Evolutionary conservation across 345 rosid species (phyloP).

Genomic region (Abelmoschus esculentus): DNA sequence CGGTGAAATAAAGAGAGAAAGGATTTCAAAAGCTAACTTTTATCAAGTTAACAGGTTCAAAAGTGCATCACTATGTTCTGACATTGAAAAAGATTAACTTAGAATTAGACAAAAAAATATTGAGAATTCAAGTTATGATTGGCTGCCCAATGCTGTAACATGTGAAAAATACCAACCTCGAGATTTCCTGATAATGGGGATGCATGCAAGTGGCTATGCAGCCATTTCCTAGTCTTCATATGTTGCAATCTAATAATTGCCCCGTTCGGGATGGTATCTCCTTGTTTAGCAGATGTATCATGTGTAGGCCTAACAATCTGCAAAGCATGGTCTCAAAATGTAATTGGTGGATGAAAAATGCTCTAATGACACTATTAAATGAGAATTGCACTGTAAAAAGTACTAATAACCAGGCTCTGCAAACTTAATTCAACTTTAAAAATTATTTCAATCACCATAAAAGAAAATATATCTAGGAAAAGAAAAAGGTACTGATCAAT

Average conservation of each 20-base stretch:
- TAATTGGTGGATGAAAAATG: background rate
- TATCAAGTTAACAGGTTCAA: background rate
- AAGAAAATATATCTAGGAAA: too few relatives aligned
- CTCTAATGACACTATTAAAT: background rate
- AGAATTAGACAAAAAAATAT: background rate
- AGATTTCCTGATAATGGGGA: constrained; percentile 95
- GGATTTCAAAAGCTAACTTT: background rate
- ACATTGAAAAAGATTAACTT: too few relatives aligned
- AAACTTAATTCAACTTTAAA: background rate
- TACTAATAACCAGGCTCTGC: background rate
- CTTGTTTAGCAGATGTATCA: constrained; percentile 63
- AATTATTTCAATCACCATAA: background rate
- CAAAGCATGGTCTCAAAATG: constrained; percentile 5
- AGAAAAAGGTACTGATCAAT: too few relatives aligned
- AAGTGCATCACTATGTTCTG: too few relatives aligned
- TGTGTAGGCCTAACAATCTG: constrained; percentile 73
- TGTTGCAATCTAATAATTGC: constrained; percentile 76
- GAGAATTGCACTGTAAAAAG: background rate
- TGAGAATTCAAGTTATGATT: background rate
- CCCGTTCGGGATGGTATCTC: constrained; percentile 61
- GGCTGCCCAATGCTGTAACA: background rate
- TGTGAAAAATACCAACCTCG: constrained; percentile 46
- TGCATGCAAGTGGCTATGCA: constrained; percentile 91
- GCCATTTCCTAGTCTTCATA: constrained; percentile 90
- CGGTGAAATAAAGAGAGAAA: background rate